Evolutionary conservation across 805 yeast species (phyloP).

Genomic region (Diddensiella transvaalensis): DNA sequence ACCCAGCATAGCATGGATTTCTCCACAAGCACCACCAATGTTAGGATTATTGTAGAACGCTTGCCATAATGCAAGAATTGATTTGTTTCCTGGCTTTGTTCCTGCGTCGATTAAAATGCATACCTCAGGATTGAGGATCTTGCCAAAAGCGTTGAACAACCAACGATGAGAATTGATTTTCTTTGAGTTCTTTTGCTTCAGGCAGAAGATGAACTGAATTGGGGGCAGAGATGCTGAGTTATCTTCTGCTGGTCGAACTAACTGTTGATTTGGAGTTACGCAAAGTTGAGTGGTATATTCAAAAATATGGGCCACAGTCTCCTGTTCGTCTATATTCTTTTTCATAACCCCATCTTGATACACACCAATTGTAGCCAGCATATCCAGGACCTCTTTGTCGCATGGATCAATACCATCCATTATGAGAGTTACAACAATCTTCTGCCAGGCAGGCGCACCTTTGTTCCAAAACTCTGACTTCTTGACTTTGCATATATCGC

Average conservation of each 20-base stretch:
- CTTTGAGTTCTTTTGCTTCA: constrained; percentile 60
- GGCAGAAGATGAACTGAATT: constrained; percentile 56
- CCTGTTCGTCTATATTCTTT: constrained; percentile 53
- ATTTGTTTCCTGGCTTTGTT: constrained; percentile 56
- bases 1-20: constrained; percentile 57
- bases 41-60: constrained; percentile 55
- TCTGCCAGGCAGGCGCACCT: constrained; percentile 57
- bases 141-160: constrained; percentile 64
- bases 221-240: constrained; percentile 49
- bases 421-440: constrained; percentile 58
- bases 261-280: constrained; percentile 40
- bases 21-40: constrained; percentile 74
- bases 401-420: constrained; percentile 66
- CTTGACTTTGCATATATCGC: constrained; percentile 52
- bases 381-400: constrained; percentile 58
- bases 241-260: constrained; percentile 54
- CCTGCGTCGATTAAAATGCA: constrained; percentile 62
- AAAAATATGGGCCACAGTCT: constrained; percentile 61
- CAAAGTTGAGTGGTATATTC: constrained; percentile 58
- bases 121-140: constrained; percentile 53
- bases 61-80: constrained; percentile 59
- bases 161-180: constrained; percentile 66
- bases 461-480: constrained; percentile 44
- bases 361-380: constrained; percentile 61
- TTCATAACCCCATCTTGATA: constrained; percentile 66